Evolutionary conservation across 441 rosid species (phyloP).

Genomic region (Eutrema salsugineum): DNA sequence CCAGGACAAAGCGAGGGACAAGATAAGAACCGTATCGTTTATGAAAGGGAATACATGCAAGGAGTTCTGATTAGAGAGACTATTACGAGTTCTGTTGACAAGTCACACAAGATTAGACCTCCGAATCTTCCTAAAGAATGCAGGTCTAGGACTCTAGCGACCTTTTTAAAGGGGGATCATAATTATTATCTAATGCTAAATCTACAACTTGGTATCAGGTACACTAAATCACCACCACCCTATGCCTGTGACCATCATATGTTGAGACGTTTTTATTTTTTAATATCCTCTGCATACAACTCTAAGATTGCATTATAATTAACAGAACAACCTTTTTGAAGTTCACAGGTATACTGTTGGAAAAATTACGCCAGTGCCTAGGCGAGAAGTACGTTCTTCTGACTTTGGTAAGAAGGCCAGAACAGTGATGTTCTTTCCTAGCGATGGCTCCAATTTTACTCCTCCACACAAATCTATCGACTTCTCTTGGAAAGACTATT

Average conservation of each 20-base stretch:
- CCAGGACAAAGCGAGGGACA: slow-evolving; percentile 41
- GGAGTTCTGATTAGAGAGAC: slow-evolving; percentile 76
- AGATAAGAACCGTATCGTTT: slow-evolving; percentile 36
- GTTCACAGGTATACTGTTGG: slow-evolving; percentile 84
- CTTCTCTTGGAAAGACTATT: slow-evolving; percentile 90
- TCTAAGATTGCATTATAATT: slow-evolving; percentile 22
- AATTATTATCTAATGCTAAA: slow-evolving; percentile 72
- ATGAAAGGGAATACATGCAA: slow-evolving; percentile 85
- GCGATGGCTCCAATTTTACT: slow-evolving; percentile 79
- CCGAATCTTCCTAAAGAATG: slow-evolving; percentile 43
- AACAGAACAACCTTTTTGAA: slow-evolving; percentile 28
- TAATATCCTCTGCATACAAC: background rate
- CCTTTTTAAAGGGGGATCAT: slow-evolving; percentile 39
- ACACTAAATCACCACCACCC: slow-evolving; percentile 16
- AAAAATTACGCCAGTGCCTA: slow-evolving; percentile 88
- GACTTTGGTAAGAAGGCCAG: slow-evolving; percentile 90
- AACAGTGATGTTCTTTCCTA: slow-evolving; percentile 82
- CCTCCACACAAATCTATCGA: slow-evolving; percentile 78
- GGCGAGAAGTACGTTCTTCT: slow-evolving; percentile 74
- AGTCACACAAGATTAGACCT: slow-evolving; percentile 35
- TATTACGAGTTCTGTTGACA: slow-evolving; percentile 30
- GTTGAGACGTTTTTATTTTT: background rate
- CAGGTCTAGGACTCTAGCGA: slow-evolving; percentile 38
- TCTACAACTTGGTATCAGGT: slow-evolving; percentile 95
- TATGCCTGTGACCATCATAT: background rate